Conservation (phyloP, 2,329 filamentous ascomycete genomes). For the Apiospora aurea region DNA sequence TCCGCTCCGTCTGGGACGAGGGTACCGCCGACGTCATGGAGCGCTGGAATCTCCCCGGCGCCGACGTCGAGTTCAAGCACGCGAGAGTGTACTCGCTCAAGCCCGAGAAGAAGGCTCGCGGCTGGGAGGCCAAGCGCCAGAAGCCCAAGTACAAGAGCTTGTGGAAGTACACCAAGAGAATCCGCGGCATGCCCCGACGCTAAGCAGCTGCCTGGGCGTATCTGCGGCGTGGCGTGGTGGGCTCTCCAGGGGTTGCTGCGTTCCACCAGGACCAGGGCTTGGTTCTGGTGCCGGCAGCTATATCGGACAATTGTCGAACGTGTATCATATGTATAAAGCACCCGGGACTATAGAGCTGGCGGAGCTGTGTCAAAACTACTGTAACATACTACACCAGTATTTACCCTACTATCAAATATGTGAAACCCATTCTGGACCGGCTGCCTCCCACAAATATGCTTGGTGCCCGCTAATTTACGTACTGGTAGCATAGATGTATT, state of each 20-base stretch:
- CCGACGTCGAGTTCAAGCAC: slow-evolving; percentile 84
- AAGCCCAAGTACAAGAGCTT: slow-evolving; percentile 70
- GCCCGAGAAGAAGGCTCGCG: slow-evolving; percentile 64
- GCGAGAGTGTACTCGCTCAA: slow-evolving; percentile 76
- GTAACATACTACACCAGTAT: slow-evolving; percentile 17
- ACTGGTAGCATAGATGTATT: neutral
- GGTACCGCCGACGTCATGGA: slow-evolving; percentile 87
- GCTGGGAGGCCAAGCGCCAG: slow-evolving; percentile 72
- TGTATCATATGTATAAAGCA: slow-evolving; percentile 31
- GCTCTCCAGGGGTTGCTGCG: neutral
- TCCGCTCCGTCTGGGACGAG: slow-evolving; percentile 90
- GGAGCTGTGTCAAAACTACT: slow-evolving; percentile 22
- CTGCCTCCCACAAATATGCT: neutral
- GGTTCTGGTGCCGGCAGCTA: neutral
- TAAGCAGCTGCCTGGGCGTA: neutral
- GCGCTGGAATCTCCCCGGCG: slow-evolving; percentile 76
- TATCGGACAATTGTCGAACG: slow-evolving; percentile 6
- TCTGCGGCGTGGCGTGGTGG: neutral
- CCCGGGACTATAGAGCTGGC: slow-evolving; percentile 25
- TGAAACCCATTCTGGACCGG: neutral
- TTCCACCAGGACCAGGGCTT: neutral
- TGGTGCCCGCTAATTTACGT: no score
- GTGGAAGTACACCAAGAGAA: slow-evolving; percentile 70
- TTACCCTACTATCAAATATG: slow-evolving; percentile 4
- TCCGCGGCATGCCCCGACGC: slow-evolving; percentile 41